These are phyloP conservation scores for Salix koriyanagi DNA, from an alignment of 345 rosid genomes.

Conservation along the genomic window DNA sequence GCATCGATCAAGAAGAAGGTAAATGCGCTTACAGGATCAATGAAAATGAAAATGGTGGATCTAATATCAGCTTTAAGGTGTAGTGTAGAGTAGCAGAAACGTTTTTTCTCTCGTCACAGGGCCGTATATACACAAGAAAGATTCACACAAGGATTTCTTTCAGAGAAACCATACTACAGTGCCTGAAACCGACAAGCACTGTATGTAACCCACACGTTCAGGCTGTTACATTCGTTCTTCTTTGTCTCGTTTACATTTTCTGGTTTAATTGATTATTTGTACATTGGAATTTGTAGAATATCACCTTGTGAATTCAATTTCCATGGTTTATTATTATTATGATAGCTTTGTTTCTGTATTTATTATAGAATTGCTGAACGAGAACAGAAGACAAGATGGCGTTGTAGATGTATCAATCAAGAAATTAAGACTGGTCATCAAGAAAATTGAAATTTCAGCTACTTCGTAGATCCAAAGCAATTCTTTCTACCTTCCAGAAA, in stretches of 20 bases:
- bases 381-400: neutral
- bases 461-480: neutral
- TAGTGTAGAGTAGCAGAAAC: conserved; percentile 5
- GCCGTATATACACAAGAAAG: neutral
- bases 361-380: no score
- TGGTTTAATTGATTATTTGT: neutral
- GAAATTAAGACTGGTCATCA: no score
- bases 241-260: neutral
- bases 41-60: conserved; percentile 12
- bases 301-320: neutral
- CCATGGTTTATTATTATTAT: no score
- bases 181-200: neutral
- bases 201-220: no score
- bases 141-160: neutral
- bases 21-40: conserved; percentile 30
- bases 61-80: conserved; percentile 20
- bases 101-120: conserved; percentile 16
- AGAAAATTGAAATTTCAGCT: neutral
- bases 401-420: neutral
- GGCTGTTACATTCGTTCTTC: neutral
- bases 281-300: conserved; percentile 4
- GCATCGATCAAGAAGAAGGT: conserved; percentile 24
- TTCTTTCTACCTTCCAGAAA: no score
- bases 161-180: conserved; percentile 11
- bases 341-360: no score